Evolutionary conservation across 2,329 filamentous ascomycete genomes (phyloP), one percentile per base, ranked within the genome.

Genomic region (Pezicula neosporulosa): DNA sequence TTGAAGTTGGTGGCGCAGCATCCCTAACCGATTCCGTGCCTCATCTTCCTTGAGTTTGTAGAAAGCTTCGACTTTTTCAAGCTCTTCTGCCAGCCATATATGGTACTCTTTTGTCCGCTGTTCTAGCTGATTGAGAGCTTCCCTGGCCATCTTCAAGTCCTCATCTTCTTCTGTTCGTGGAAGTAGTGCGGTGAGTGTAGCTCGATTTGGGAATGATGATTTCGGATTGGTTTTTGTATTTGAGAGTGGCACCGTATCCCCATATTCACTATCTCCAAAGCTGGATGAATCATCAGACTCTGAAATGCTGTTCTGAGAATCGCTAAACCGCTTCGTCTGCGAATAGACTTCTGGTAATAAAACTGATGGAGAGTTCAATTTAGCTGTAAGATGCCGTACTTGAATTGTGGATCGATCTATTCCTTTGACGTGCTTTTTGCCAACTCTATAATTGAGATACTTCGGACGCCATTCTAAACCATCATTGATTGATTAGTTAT

Each of bases 381-480:
- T 33, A 10, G 44, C 49, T 19, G 53, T 48, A 6, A 58, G 53
- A 52, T 54, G 57, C 54, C 80, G 74, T 66, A 82, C 69, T 73
- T 82, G 71, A 73, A 81, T 77, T 55, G 94, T 79, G 53, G 90
- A 90, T 55, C 87, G 82, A 21, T 79, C 72, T 48, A 97, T 85
- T 51, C 84, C 85, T 70, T 97, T 97, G 69, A 97, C 79, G 67
- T 91, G 87, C 73, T 97, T 97, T 74, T 97, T 97, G 54, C 91
- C 93, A 51, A 85, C 85, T 78, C 96, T 96, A 77, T 97, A 97
- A 71, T 97, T 84, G 61, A 97, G 80, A 70, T 97, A 97, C 70
- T 96, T 96, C 68, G 86, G 81, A 64, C 89, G 84, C 93, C 93
- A 97, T 81, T 97, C 83, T 86, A 60, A 27, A 13, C 8, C 39